Percentiles rank a stretch among this genome's conserved stretches.
These are phyloP conservation scores for Mycena latifolia DNA, from an alignment of 768 basidiomycete species.

Conservation along the genomic window DNA sequence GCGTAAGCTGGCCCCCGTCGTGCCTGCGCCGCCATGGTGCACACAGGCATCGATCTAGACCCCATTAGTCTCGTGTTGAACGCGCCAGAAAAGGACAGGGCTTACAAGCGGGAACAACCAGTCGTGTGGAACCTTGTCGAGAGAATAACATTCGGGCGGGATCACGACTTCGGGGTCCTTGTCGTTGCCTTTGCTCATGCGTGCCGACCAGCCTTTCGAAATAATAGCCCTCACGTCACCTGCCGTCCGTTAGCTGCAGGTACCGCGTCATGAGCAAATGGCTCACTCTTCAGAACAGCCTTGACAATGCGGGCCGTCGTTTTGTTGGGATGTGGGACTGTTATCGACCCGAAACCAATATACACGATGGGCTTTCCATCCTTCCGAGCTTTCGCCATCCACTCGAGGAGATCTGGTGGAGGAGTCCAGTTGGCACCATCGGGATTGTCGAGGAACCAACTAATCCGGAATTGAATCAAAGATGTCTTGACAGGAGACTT, in stretches of 20 bases:
- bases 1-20: conserved; percentile 75
- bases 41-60: conserved; percentile 63
- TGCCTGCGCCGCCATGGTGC: conserved; percentile 70
- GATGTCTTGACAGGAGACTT: background rate
- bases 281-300: conserved; percentile 70
- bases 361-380: conserved; percentile 76
- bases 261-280: background rate
- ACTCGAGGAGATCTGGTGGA: conserved; percentile 60
- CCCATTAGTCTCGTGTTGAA: too few species aligned
- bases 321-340: conserved; percentile 68
- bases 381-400: conserved; percentile 65
- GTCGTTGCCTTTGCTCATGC: conserved; percentile 57
- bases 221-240: conserved; percentile 76
- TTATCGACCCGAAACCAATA: conserved; percentile 80
- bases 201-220: conserved; percentile 75
- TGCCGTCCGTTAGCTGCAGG: conserved; percentile 35
- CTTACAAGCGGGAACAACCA: conserved; percentile 62
- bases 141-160: conserved; percentile 64
- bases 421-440: conserved; percentile 68
- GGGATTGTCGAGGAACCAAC: conserved; percentile 77
- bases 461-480: conserved; percentile 32
- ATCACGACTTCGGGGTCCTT: conserved; percentile 57
- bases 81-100: too few species aligned
- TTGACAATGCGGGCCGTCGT: conserved; percentile 69
- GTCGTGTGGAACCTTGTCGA: conserved; percentile 80